phyloP scores from a whole-genome alignment of 2,329 filamentous ascomycete species.

The Alternaria hordeiaustralica region DNA sequence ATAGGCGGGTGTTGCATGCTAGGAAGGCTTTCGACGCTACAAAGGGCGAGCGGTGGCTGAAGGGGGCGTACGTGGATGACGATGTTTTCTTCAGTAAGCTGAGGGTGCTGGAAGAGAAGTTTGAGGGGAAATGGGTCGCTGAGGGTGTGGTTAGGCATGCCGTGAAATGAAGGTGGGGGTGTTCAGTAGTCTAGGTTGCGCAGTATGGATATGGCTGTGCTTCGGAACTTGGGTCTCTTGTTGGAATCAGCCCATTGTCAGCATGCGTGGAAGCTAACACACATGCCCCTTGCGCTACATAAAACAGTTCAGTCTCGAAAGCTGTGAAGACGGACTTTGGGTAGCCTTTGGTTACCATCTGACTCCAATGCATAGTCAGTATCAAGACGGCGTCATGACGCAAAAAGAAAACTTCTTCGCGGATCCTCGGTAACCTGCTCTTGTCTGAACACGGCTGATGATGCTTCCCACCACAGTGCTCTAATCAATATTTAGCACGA shows the following conservation, averaged over 20 bases:
- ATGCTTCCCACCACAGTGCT: neutral
- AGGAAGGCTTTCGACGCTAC: slow-evolving; percentile 73
- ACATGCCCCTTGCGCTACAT: neutral
- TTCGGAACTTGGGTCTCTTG: neutral
- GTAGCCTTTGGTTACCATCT: neutral
- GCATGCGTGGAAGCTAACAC: neutral
- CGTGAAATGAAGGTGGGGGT: neutral
- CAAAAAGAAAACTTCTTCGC: too few relatives aligned
- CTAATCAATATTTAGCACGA: neutral
- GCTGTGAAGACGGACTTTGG: neutral
- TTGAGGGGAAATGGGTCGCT: slow-evolving; percentile 40
- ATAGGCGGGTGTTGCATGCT: slow-evolving; percentile 83
- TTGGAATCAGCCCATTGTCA: neutral
- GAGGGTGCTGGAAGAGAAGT: slow-evolving; percentile 51
- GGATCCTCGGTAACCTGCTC: neutral
- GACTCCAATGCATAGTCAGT: neutral
- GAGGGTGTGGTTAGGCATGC: slow-evolving; percentile 40
- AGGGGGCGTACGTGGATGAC: slow-evolving; percentile 80
- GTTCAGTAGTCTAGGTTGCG: neutral
- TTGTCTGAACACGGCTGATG: neutral
- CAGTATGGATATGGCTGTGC: neutral
- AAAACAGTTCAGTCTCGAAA: neutral
- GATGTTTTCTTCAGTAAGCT: slow-evolving; percentile 64
- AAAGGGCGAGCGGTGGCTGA: slow-evolving; percentile 77
- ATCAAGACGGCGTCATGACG: neutral